These are phyloP conservation scores for Coemansia sp. DNA, from an alignment of 192 early-diverging fungal genomes.

Conservation along the genomic window DNA sequence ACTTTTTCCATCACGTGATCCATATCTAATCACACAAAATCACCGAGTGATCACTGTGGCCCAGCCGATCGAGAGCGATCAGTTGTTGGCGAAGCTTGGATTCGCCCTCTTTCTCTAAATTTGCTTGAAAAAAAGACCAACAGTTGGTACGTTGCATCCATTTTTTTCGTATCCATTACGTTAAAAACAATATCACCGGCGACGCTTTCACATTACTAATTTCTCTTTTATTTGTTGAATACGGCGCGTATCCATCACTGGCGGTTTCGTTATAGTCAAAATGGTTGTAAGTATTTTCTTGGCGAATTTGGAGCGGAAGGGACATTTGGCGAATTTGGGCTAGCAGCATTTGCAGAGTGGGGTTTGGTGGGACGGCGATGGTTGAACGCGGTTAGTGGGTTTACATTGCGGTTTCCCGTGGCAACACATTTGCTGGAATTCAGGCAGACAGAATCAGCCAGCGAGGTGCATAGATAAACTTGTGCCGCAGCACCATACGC, in stretches of 20 bases:
- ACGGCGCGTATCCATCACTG: constrained; percentile 1
- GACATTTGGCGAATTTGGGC: neutral
- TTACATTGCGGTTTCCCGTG: too few species aligned
- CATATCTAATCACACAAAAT: neutral
- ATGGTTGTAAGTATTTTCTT: constrained; percentile 50
- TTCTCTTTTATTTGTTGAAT: too few species aligned
- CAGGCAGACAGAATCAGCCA: too few species aligned
- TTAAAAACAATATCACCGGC: neutral
- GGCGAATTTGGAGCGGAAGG: neutral
- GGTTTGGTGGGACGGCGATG: neutral
- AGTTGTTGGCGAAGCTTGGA: neutral
- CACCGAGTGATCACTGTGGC: neutral
- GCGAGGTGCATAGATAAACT: too few species aligned
- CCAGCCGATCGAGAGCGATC: neutral
- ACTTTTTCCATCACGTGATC: neutral
- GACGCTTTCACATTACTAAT: too few species aligned
- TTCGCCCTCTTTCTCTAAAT: constrained; percentile 10
- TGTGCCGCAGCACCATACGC: too few species aligned
- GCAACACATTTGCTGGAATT: too few species aligned
- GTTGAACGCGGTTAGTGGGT: too few species aligned
- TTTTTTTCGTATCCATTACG: constrained; percentile 2
- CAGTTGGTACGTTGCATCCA: constrained; percentile 42
- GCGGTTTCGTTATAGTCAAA: constrained; percentile 28
- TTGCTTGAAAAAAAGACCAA: constrained; percentile 4
- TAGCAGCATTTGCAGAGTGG: neutral